Conservation (phyloP, 208 protist species). For the Herpetomonas samuelpessoai region DNA sequence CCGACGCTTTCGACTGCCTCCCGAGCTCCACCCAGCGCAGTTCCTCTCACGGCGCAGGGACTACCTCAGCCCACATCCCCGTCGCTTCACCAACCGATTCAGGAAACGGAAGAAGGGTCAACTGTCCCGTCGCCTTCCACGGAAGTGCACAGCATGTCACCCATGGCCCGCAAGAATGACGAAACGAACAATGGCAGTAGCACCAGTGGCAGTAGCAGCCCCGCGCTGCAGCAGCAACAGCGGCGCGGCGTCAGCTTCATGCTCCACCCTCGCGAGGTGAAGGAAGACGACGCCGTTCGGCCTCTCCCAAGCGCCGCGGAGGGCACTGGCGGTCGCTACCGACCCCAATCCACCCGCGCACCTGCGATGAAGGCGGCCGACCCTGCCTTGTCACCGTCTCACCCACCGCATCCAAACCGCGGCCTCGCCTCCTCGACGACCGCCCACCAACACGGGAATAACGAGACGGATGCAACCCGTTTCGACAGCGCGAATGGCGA, state of each 20-base stretch:
- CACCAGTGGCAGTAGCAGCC: slow-evolving; percentile 1
- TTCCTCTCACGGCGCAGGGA: neutral
- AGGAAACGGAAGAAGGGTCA: too few relatives aligned
- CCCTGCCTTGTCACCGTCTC: neutral
- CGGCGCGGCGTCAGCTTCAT: neutral
- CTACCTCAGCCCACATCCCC: neutral
- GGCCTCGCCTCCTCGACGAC: neutral
- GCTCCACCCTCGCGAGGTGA: neutral
- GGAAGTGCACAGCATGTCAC: neutral
- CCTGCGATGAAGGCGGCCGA: neutral
- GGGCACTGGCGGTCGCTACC: too few relatives aligned
- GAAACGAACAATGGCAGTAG: neutral
- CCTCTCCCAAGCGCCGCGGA: too few relatives aligned
- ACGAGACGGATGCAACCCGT: neutral
- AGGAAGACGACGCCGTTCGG: neutral
- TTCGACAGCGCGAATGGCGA: neutral
- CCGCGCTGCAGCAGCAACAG: neutral
- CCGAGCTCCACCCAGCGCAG: neutral
- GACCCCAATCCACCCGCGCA: neutral
- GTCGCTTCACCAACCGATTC: too few relatives aligned
- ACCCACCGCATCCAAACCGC: neutral
- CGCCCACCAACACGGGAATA: neutral
- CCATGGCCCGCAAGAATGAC: neutral
- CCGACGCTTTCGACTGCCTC: too few relatives aligned
- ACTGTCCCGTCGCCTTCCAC: neutral